phyloP scores from a whole-genome alignment of 1,284 basidiomycete species.

The Puccinia horiana region DNA sequence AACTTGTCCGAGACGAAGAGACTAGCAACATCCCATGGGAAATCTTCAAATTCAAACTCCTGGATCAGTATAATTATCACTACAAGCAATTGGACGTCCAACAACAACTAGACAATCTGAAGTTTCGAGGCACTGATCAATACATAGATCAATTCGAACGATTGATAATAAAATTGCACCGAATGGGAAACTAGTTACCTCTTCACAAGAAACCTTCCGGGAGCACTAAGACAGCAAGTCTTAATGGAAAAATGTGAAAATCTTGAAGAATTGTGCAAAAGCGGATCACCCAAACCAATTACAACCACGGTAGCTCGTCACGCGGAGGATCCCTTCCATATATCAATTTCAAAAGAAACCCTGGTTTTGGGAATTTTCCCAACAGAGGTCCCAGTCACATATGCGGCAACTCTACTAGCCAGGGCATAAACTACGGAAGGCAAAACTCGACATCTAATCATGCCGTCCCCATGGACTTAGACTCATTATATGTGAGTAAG shows the following conservation, averaged over 20 bases:
- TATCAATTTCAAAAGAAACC: no score
- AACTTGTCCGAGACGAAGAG: background rate
- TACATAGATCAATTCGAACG: conserved; percentile 7
- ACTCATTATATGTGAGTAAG: conserved; percentile 2
- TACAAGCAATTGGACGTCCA: background rate
- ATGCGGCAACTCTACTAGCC: no score
- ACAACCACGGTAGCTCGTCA: no score
- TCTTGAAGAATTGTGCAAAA: background rate
- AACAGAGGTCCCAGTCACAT: no score
- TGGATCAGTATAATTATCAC: background rate
- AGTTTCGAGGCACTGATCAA: background rate
- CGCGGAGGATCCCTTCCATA: no score
- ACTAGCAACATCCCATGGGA: background rate
- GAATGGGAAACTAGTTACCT: conserved; percentile 6
- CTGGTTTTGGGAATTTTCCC: no score
- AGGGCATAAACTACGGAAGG: background rate
- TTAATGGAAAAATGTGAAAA: background rate
- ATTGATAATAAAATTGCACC: background rate
- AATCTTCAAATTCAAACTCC: background rate
- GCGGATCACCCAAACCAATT: no score
- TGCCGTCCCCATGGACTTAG: conserved; percentile 12
- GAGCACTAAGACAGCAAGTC: background rate
- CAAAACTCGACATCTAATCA: background rate
- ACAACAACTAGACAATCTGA: background rate
- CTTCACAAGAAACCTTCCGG: background rate